Conservation (phyloP, 441 rosid species). For the Melastoma candidum region DNA sequence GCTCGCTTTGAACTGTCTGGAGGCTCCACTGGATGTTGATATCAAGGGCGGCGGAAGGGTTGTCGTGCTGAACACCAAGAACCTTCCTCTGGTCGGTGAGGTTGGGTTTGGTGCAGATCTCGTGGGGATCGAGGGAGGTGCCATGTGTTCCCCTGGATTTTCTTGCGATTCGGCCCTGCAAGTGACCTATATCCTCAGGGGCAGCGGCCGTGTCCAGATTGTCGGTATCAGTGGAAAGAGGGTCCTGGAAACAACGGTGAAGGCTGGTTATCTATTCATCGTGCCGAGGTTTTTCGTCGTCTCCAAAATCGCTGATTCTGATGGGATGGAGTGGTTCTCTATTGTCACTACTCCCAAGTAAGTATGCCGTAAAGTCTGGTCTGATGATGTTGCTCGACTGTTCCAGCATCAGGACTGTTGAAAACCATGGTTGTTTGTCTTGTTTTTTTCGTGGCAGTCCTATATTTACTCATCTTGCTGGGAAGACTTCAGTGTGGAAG, state of each 20-base stretch:
- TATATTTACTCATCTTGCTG: constrained; percentile 80
- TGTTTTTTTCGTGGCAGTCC: constrained; percentile 34
- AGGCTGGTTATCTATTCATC: constrained; percentile 64
- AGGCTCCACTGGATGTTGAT: constrained; percentile 74
- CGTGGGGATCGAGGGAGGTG: constrained; percentile 52
- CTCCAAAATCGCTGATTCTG: constrained; percentile 63
- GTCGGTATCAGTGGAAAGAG: constrained; percentile 70
- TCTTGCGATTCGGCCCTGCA: constrained; percentile 90
- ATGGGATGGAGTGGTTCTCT: constrained; percentile 78
- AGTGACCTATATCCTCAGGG: constrained; percentile 69
- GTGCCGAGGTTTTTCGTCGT: constrained; percentile 86
- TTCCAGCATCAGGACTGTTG: too few relatives aligned
- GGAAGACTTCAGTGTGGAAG: constrained; percentile 70
- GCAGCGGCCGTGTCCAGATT: constrained; percentile 75
- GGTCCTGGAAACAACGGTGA: constrained; percentile 56
- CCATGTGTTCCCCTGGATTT: constrained; percentile 92
- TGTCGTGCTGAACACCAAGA: constrained; percentile 74
- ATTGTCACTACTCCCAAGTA: constrained; percentile 84
- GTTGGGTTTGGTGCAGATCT: constrained; percentile 90
- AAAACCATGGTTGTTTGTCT: too few relatives aligned
- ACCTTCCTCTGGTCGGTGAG: constrained; percentile 69
- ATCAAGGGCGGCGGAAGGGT: constrained; percentile 71
- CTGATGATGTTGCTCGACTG: too few relatives aligned
- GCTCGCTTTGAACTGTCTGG: constrained; percentile 62
- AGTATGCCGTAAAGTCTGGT: constrained; percentile 7